phyloP scores from a whole-genome alignment of 768 basidiomycete species.

The Boletales sp. region DNA sequence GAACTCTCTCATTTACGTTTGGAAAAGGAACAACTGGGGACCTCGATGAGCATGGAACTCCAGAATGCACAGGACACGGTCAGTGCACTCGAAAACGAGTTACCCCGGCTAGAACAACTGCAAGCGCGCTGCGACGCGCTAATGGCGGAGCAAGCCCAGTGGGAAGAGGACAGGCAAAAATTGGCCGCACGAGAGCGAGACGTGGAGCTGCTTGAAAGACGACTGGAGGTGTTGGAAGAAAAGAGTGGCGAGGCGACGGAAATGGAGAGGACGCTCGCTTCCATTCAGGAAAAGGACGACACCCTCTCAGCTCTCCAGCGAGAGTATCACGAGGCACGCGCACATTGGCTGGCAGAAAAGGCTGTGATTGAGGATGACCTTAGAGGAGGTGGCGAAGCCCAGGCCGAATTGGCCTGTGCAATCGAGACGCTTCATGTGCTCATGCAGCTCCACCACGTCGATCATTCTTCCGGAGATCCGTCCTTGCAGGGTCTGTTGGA shows the following conservation, averaged over 20 bases:
- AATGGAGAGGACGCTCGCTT: slow-evolving; percentile 37
- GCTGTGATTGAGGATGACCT: slow-evolving; percentile 48
- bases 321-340: slow-evolving; percentile 44
- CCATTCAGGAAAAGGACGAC: slow-evolving; percentile 35
- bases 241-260: slow-evolving; percentile 40
- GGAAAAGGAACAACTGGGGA: slow-evolving; percentile 70
- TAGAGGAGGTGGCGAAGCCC: slow-evolving; percentile 37
- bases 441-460: slow-evolving; percentile 55
- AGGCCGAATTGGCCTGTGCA: slow-evolving; percentile 50
- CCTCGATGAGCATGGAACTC: slow-evolving; percentile 60
- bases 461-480: slow-evolving; percentile 44
- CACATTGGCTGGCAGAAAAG: slow-evolving; percentile 49
- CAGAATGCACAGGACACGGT: slow-evolving; percentile 67
- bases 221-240: slow-evolving; percentile 42
- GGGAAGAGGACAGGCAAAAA: slow-evolving; percentile 46
- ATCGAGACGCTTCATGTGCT: slow-evolving; percentile 46
- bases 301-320: slow-evolving; percentile 36
- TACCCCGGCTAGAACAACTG: slow-evolving; percentile 48
- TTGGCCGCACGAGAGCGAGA: slow-evolving; percentile 36
- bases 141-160: slow-evolving; percentile 45
- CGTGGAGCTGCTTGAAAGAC: slow-evolving; percentile 37
- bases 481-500: slow-evolving; percentile 47
- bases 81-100: slow-evolving; percentile 50
- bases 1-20: slow-evolving; percentile 59
- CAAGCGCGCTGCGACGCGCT: slow-evolving; percentile 47